Percentiles rank a stretch among this genome's conserved stretches.
phyloP scores from a whole-genome alignment of 345 rosid genomes.

The Trapa incisa region DNA sequence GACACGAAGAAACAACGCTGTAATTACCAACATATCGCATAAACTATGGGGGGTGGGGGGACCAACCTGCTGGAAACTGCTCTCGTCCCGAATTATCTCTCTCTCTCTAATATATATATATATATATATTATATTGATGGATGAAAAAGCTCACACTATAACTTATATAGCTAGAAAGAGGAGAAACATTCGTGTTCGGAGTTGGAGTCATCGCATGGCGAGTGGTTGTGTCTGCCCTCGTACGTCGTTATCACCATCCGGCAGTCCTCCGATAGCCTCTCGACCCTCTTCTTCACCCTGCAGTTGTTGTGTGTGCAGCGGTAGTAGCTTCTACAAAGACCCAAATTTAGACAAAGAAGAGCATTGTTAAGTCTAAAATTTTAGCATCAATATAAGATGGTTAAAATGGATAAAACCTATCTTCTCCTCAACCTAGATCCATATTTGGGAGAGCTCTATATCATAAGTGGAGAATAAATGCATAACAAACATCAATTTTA shows the following conservation, averaged over 20 bases:
- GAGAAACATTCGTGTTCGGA: slow-evolving; percentile 63
- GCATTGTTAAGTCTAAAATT: neutral
- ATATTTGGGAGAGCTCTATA: too few species aligned
- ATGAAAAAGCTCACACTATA: neutral
- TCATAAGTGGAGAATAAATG: too few species aligned
- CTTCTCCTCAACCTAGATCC: too few species aligned
- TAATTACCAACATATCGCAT: too few species aligned
- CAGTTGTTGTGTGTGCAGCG: slow-evolving; percentile 82
- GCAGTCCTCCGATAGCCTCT: slow-evolving; percentile 81
- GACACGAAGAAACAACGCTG: too few species aligned
- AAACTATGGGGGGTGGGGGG: too few species aligned
- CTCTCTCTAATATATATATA: too few species aligned
- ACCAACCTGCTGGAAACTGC: too few species aligned
- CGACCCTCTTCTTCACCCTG: slow-evolving; percentile 94
- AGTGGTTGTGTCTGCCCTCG: slow-evolving; percentile 94
- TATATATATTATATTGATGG: neutral
- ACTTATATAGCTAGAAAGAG: slow-evolving; percentile 27
- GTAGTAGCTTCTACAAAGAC: slow-evolving; percentile 58
- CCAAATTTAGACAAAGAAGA: neutral
- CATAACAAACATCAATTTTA: too few species aligned
- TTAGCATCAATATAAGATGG: neutral
- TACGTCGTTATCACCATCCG: slow-evolving; percentile 98
- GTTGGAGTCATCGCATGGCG: slow-evolving; percentile 73
- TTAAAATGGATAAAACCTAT: too few species aligned
- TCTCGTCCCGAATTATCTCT: too few species aligned